phyloP scores from a whole-genome alignment of 306 rosid species.

The Leucaena leucocephala region DNA sequence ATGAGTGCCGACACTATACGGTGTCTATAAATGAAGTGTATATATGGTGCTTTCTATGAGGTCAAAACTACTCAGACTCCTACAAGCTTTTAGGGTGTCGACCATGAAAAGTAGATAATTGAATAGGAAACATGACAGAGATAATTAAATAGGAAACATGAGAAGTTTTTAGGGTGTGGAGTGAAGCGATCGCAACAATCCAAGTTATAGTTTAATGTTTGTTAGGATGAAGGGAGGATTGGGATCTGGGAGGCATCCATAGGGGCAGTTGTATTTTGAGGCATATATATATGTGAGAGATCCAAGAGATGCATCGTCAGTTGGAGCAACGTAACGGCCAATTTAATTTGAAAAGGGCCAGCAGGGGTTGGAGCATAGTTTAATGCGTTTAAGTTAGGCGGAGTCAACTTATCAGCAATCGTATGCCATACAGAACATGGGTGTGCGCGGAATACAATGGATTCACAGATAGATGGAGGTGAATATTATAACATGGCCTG shows the following conservation, averaged over 20 bases:
- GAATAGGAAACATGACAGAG: neutral
- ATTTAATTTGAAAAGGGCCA: neutral
- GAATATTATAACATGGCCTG: neutral
- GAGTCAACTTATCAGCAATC: conserved; percentile 37
- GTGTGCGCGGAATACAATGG: conserved; percentile 25
- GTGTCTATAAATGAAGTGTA: neutral
- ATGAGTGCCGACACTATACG: neutral
- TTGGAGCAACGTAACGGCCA: conserved; percentile 8
- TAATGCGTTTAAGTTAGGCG: neutral
- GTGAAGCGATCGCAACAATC: conserved; percentile 2
- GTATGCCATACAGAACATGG: conserved; percentile 31
- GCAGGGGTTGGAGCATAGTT: neutral
- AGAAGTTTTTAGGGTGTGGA: neutral
- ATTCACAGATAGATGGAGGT: neutral
- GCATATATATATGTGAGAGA: neutral
- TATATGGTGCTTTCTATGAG: neutral
- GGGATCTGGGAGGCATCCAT: conserved; percentile 34
- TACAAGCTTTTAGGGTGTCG: neutral
- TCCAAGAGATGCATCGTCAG: conserved; percentile 27
- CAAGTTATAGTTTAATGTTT: neutral
- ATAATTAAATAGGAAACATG: neutral
- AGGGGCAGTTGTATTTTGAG: neutral
- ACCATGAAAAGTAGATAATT: neutral
- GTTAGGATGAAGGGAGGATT: neutral
- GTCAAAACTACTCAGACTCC: neutral